phyloP scores from a whole-genome alignment of 331 rosid genomes.

The Telfairia occidentalis region DNA sequence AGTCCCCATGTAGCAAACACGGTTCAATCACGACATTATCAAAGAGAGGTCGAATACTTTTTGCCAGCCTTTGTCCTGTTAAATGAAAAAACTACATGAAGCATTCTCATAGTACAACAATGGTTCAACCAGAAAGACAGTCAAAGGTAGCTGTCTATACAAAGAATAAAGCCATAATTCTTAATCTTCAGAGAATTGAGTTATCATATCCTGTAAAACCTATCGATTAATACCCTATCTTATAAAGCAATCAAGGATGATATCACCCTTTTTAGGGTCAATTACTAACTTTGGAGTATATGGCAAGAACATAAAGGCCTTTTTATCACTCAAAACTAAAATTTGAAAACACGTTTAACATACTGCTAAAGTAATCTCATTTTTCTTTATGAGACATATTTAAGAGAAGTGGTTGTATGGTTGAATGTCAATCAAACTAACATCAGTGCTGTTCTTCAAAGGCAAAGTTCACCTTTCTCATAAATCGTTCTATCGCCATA shows the following conservation, averaged over 20 bases:
- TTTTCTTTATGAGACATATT: neutral
- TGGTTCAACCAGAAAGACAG: neutral
- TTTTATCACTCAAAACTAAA: neutral
- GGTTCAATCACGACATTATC: conserved; percentile 60
- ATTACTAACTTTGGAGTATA: neutral
- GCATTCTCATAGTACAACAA: neutral
- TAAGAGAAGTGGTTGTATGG: neutral
- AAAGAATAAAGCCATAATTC: neutral
- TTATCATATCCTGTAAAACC: neutral
- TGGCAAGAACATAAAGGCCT: neutral
- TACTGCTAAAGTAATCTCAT: neutral
- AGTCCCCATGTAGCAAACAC: conserved; percentile 89
- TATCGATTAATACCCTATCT: neutral
- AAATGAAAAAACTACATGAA: neutral
- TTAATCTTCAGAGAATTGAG: neutral
- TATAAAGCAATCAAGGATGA: neutral
- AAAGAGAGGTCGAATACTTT: conserved; percentile 53
- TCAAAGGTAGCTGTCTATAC: neutral
- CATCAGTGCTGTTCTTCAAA: neutral
- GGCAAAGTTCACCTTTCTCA: conserved; percentile 53
- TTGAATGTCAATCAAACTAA: neutral
- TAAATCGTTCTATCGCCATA: conserved; percentile 54
- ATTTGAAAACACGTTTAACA: neutral
- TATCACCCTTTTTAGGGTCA: neutral
- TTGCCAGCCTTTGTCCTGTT: conserved; percentile 73